Percentiles rank a stretch among this genome's conserved stretches.
Evolutionary conservation across 164 flowering plant species (phyloP).

Genomic region (Chimonanthus praecox): DNA sequence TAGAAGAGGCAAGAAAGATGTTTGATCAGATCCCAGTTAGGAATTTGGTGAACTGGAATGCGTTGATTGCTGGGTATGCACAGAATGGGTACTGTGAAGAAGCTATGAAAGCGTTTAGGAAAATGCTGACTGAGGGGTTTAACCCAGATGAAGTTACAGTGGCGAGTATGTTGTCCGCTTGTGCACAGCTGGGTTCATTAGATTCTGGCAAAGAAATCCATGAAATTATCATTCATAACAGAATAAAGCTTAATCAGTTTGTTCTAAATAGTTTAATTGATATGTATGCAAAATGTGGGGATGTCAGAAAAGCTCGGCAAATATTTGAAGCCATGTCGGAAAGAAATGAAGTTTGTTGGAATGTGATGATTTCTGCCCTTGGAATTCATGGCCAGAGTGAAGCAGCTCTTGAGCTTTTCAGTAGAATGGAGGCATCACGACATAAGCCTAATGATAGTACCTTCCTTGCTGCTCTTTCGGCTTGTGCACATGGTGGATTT

Average conservation of each 20-base stretch:
- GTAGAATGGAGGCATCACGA: constrained; percentile 42
- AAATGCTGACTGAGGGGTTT: constrained; percentile 55
- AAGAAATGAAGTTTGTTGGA: constrained; percentile 60
- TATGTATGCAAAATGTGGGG: constrained; percentile 89
- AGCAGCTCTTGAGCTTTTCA: constrained; percentile 55
- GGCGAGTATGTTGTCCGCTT: constrained; percentile 56
- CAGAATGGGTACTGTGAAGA: constrained; percentile 65
- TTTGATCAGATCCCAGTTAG: constrained; percentile 43
- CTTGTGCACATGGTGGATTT: constrained; percentile 71
- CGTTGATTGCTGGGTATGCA: constrained; percentile 58
- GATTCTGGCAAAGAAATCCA: constrained; percentile 60
- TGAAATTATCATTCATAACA: constrained; percentile 20
- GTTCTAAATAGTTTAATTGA: constrained; percentile 63
- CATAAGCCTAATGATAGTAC: constrained; percentile 52
- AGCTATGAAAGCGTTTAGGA: constrained; percentile 44
- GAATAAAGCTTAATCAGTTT: constrained; percentile 48
- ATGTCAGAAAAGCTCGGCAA: constrained; percentile 37
- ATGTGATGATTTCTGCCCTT: constrained; percentile 64
- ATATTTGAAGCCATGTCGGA: constrained; percentile 40
- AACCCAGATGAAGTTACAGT: constrained; percentile 61
- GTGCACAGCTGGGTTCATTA: constrained; percentile 59
- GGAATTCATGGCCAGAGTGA: constrained; percentile 51
- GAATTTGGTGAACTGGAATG: constrained; percentile 75
- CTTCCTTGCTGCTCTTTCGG: constrained; percentile 55
- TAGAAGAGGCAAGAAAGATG: constrained; percentile 40